Evolutionary conservation across 2,329 filamentous ascomycete genomes (phyloP).

Genomic region (Alternaria sp.): DNA sequence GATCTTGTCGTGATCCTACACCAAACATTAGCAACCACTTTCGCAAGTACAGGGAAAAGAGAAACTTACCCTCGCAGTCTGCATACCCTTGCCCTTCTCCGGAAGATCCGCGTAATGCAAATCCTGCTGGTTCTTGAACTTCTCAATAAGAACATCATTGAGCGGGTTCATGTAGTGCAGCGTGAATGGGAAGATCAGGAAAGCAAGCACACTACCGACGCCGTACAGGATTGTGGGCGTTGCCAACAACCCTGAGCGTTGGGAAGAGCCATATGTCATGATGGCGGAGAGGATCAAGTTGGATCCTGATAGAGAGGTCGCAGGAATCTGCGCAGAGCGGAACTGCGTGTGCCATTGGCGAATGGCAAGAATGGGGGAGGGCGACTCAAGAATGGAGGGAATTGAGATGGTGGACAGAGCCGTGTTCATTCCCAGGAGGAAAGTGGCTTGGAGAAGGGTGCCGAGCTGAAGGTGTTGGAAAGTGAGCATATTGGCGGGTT

Average conservation of each 20-base stretch:
- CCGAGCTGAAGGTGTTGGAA: slow-evolving; percentile 2
- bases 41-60: not conserved
- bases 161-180: slow-evolving; percentile 5
- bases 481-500: not conserved
- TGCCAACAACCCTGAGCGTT: not conserved
- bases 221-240: not conserved
- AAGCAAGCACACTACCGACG: not conserved
- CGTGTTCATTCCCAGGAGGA: slow-evolving; percentile 2
- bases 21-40: not conserved
- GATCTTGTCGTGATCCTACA: slow-evolving; percentile 6
- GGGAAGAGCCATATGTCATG: not conserved
- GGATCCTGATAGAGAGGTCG: not conserved
- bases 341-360: slow-evolving; percentile 8
- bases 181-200: slow-evolving; percentile 5
- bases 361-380: slow-evolving; percentile 1
- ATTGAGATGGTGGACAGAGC: slow-evolving; percentile 2
- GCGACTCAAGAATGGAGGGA: not conserved
- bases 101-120: slow-evolving; percentile 5
- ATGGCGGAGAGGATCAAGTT: not conserved
- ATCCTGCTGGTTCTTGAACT: not conserved
- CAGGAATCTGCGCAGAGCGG: not conserved
- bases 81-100: slow-evolving; percentile 6
- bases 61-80: slow-evolving; percentile 6
- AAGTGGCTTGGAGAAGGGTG: slow-evolving; percentile 7
- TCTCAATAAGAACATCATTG: slow-evolving; percentile 1